Base-by-base conservation (phyloP, 345 rosid genomes). In the Hevea brasiliensis region DNA sequence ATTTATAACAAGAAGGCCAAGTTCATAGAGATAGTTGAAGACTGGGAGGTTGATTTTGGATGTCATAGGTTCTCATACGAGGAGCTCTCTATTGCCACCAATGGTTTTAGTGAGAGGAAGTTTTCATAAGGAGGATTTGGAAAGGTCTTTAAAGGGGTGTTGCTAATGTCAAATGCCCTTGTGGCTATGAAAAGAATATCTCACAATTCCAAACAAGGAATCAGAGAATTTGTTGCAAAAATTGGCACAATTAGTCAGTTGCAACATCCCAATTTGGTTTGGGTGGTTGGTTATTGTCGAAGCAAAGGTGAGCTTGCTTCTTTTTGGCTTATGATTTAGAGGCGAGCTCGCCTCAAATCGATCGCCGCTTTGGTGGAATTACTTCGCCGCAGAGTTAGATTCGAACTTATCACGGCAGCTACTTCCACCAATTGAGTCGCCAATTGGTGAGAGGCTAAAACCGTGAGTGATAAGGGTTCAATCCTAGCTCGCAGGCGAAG, bases 131-230 rank as follows among this genome's bases (percentile, higher is more conserved):
- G 68, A 2, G 75, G 68, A 7, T n/a, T 72, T 7, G 68, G 68
- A 2, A 51, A 45, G 27, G 75, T 72, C 15, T 61, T 61, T 10
- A 18, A 60, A 61, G 75, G 75, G 3, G 59, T 72, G 17, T 24
- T 72, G 12, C 75, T 51, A 5, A 9, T n/a, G 1, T 72, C 75
- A 12, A 61, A 48, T 15, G 27, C 50, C 12, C 29, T 35, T 24
- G 29, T 72, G 40, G 68, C 68, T 12, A 68, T 72, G 1, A 72
- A 72, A 50, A 48, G 50, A 51, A 37, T 72, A 11, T 71, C 67
- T 12, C 68, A 72, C 23, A 54, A 72, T 61, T 72, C 75, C 17
- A 48, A 54, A 41, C 75, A 72, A 50, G 75, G 75, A 51, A 61
- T 72, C 61, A 62, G 50, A 55, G 75, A 72, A 21, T 72, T 72